phyloP scores from a whole-genome alignment of 129 eudicot species.

The Dittrichia graveolens region DNA sequence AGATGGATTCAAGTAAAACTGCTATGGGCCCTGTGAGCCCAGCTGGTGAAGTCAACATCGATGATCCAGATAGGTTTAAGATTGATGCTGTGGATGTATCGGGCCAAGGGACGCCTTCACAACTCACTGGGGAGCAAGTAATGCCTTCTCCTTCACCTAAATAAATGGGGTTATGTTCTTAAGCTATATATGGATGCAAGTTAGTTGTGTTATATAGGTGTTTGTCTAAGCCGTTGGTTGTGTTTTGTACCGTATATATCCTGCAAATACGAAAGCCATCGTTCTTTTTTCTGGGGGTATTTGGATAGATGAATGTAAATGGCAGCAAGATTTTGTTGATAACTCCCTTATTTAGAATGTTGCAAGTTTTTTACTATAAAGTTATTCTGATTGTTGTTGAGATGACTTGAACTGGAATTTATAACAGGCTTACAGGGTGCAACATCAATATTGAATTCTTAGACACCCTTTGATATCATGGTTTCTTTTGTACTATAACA shows the following conservation, averaged over 20 bases:
- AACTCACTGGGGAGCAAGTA: not conserved
- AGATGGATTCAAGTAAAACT: conserved; percentile 27
- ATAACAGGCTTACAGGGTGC: conserved; percentile 6
- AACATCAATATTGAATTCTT: not conserved
- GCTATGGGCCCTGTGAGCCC: conserved; percentile 21
- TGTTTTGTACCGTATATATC: not conserved
- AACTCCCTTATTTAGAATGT: not conserved
- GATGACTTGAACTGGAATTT: not conserved
- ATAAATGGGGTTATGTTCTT: not conserved
- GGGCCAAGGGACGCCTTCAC: not conserved
- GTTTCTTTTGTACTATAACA: too few relatives aligned
- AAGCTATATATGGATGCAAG: conserved; percentile 3
- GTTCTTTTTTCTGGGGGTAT: conserved; percentile 17
- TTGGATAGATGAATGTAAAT: conserved; percentile 27
- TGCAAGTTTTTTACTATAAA: not conserved
- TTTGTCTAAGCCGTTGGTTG: conserved; percentile 20
- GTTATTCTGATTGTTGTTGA: not conserved
- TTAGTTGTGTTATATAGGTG: not conserved
- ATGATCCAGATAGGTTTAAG: conserved; percentile 17
- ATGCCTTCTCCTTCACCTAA: not conserved
- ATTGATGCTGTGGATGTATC: not conserved
- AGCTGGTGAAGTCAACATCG: conserved; percentile 11
- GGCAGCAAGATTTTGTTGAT: conserved; percentile 6
- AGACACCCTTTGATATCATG: not conserved
- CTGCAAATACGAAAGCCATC: not conserved